Evolutionary conservation across 768 basidiomycete species (phyloP), one percentile per base, ranked within the genome.

Genomic region (Filobasidium floriforme): DNA sequence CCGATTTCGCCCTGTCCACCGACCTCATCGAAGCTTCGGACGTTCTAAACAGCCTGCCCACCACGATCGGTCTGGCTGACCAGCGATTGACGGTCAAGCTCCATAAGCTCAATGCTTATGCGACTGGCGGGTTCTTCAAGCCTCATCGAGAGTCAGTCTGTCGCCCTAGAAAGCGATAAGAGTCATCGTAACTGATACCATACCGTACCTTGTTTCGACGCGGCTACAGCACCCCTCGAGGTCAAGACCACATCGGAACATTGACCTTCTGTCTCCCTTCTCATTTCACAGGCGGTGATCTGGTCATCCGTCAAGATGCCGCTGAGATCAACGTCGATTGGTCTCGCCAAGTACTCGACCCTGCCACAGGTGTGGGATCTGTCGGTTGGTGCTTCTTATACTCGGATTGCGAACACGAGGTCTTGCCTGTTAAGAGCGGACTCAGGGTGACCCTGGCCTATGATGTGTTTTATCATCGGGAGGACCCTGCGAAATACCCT

Each of bases 391-490:
- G 76, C 24, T 80, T 81, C 14, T 82, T 84, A 67, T 82, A 77
- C 72, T 77, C 80, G 41, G 82, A 83, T 59, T 73, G 83, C 66
- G 80, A 82, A 60, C 82, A 83, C 66, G 82, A 83, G 61, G 81
- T 83, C 59, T 46, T 76, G n/a, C 77, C 75, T 0, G 81, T 84
- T 63, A 75, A 44, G 7, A 75, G 78, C 0, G 83, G 83, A 0
- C 71, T 80, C 41, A 80, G 84, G 2, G 76, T 84, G 37, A 83
- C 81, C 1, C 52, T 84, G 59, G 81, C 82, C 0, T 75, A 72
- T 41, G 71, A 73, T 37, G 65, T 73, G 57, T 73, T 60, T 59
- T 32, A 26, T n/a, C 32, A 37, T 37, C 32, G 9, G 4, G 32
- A 37, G 32, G 32, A 37, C 9, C 32, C 32, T 37, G 32, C 32